A percentile compares a stretch with the other conserved stretches of the same genome.
phyloP scores from a whole-genome alignment of 176 grass and related monocot species.

The Dactylis glomerata region DNA sequence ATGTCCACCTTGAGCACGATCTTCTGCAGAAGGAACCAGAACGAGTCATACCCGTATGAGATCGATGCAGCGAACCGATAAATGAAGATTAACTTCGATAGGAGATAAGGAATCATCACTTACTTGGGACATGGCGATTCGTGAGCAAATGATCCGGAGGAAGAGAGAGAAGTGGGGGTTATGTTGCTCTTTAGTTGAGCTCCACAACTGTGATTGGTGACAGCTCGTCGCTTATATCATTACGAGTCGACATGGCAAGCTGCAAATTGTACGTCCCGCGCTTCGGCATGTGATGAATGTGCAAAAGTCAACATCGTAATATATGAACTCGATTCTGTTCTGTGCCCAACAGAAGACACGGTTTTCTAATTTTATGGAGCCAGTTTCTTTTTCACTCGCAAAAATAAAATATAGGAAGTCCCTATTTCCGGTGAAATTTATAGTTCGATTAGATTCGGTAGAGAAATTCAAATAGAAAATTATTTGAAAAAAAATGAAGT shows the following conservation, averaged over 20 bases:
- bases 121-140: conserved; percentile 28
- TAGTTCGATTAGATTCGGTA: not conserved
- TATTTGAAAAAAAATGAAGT: not conserved
- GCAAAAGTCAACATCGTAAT: not conserved
- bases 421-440: not conserved
- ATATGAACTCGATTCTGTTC: not conserved
- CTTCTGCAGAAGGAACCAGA: conserved; percentile 41
- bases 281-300: not conserved
- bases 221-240: not conserved
- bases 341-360: not conserved
- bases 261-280: not conserved
- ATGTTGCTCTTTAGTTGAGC: not conserved
- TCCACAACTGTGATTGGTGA: not conserved
- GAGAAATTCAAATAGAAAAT: not conserved
- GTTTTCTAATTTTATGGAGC: not conserved
- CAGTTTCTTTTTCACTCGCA: not conserved
- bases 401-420: not conserved
- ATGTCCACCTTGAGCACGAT: conserved; percentile 64
- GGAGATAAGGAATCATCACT: not conserved
- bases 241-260: not conserved
- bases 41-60: not conserved
- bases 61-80: not conserved
- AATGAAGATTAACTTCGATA: not conserved
- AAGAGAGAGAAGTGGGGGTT: not conserved
- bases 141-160: not conserved